phyloP scores from a whole-genome alignment of 1,284 basidiomycete species.

The Cerioporus squamosus region DNA sequence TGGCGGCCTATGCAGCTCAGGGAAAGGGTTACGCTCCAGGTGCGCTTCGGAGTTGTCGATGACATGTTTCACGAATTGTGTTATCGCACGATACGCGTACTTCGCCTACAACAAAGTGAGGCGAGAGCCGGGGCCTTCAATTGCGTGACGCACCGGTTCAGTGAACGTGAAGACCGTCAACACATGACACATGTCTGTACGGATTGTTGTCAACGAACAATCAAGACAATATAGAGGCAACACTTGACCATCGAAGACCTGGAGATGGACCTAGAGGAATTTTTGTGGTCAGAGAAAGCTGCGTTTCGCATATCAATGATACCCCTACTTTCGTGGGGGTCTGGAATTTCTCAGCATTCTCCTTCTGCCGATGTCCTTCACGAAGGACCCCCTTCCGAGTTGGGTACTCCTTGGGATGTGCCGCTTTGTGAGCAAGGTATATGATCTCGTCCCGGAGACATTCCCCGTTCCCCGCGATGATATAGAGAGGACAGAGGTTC shows the following conservation, averaged over 20 bases:
- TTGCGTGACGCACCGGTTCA: constrained; percentile 45
- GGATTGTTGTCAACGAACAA: neutral
- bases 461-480: constrained; percentile 80
- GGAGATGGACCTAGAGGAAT: constrained; percentile 67
- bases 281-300: neutral
- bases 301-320: neutral
- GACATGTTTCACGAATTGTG: constrained; percentile 59
- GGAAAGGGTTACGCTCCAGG: constrained; percentile 49
- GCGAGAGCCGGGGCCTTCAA: too few relatives aligned
- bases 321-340: constrained; percentile 66
- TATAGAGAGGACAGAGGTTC: constrained; percentile 81
- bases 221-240: neutral
- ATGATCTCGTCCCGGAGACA: constrained; percentile 85
- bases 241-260: constrained; percentile 59
- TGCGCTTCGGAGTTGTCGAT: constrained; percentile 42
- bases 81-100: constrained; percentile 61
- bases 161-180: constrained; percentile 77
- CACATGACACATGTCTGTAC: constrained; percentile 65
- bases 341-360: constrained; percentile 58
- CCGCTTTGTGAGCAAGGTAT: constrained; percentile 84
- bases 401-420: constrained; percentile 74
- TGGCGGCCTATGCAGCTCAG: constrained; percentile 43
- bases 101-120: constrained; percentile 44
- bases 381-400: constrained; percentile 59
- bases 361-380: constrained; percentile 51